Conservation (phyloP, 768 basidiomycete genomes). For the Boletus barrowsii region DNA sequence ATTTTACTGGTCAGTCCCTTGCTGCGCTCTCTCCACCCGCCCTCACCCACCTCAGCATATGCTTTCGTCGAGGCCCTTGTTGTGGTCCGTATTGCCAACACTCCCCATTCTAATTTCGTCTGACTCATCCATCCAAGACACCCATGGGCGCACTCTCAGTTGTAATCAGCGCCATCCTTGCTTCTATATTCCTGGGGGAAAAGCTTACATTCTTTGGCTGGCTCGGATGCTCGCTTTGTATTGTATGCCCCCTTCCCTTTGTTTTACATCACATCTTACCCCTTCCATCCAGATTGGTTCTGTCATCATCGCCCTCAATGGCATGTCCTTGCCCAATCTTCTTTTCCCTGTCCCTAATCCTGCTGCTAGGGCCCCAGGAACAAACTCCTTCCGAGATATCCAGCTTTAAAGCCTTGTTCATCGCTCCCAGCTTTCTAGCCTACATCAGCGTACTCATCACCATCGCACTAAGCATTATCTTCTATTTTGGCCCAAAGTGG, state of each 20-base stretch:
- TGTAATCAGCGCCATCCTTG: conserved; percentile 90
- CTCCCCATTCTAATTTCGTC: background rate
- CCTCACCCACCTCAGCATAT: conserved; percentile 50
- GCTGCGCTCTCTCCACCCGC: background rate
- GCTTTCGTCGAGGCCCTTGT: conserved; percentile 91
- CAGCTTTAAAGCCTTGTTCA: conserved; percentile 75
- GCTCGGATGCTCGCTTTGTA: conserved; percentile 90
- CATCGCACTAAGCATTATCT: conserved; percentile 64
- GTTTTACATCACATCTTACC: background rate
- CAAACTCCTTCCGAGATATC: conserved; percentile 63
- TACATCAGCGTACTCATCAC: conserved; percentile 64
- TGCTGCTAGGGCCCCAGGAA: conserved; percentile 60
- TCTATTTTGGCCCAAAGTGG: conserved; percentile 80
- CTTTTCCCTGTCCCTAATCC: background rate
- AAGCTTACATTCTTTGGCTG: conserved; percentile 94
- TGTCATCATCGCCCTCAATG: conserved; percentile 88
- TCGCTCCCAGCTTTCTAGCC: conserved; percentile 78
- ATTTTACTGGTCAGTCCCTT: conserved; percentile 66
- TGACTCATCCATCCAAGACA: conserved; percentile 46
- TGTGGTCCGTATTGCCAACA: conserved; percentile 56
- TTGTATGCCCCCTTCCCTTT: conserved; percentile 51
- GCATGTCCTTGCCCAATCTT: conserved; percentile 29
- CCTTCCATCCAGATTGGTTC: conserved; percentile 61
- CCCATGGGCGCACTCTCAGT: conserved; percentile 96
- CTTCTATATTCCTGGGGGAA: conserved; percentile 91